Base-by-base conservation (phyloP, 306 rosid species). In the Sicyos baderoa region DNA sequence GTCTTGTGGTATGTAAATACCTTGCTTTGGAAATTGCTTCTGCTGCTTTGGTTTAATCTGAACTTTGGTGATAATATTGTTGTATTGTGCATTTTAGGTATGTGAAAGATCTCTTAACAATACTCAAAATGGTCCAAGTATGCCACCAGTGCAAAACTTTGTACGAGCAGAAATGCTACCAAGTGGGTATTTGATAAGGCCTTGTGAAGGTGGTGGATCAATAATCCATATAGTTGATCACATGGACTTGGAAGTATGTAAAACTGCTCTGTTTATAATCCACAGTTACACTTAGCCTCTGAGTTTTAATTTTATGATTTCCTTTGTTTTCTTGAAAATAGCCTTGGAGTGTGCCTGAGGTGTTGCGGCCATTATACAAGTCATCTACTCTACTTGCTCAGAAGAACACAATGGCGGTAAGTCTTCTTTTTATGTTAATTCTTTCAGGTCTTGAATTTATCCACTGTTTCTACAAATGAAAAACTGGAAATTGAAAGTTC, bases 281-380 rank as follows among this genome's bases (percentile, higher is more conserved):
- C 42, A 44, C 67, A 52, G 21, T 75, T 45, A 48, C 59, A 55
- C 61, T 44, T 37, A 56, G 53, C 68, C 23, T 70, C 73, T 81
- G 66, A 68, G 48, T 14, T 16, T 21, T 45, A 58, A 47, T 21
- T 60, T 76, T 53, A 9, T 25, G 71, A 61, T 70, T 48, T 72
- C 35, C 40, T 19, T 80, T 71, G 48, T 58, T 74, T 68, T 35
- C 76, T 68, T 79, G 54, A 77, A 68, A 72, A 75, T 72, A 91
- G 98, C 98, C 97, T 14, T 93, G 97, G 97, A 93, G 94, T 65
- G 98, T 93, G 25, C 98, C 97, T 37, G 98, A 93, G 80, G 98
- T 93, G 47, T 75, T 93, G 82, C 97, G 98, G 73, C 94, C 98
- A 12, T 88, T 93, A 4, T 89, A 93, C 35, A 92, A 89, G 85